These are phyloP conservation scores for Neoascochyta sp. DNA, from an alignment of 2,329 filamentous ascomycete species.

Conservation along the genomic window DNA sequence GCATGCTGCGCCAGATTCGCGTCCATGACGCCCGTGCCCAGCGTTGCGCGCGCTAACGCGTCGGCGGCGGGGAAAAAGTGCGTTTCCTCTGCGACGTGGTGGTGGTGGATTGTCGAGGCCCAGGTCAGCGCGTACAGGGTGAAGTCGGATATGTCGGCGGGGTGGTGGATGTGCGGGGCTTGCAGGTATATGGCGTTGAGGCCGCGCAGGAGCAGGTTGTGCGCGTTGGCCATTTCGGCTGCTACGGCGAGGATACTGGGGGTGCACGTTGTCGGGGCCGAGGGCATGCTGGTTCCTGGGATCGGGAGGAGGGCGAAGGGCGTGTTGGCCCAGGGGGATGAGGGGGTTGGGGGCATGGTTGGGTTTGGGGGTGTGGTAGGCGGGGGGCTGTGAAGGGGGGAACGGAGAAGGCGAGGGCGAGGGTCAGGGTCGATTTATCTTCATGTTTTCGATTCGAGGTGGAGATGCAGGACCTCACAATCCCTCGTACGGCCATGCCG, in stretches of 20 bases:
- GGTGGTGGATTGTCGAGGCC: slow-evolving; percentile 36
- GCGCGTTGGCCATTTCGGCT: slow-evolving; percentile 34
- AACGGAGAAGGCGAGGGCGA: too few relatives aligned
- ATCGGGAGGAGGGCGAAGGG: slow-evolving; percentile 12
- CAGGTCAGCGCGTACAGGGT: slow-evolving; percentile 32
- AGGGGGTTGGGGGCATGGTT: too few relatives aligned
- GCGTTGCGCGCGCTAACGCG: slow-evolving; percentile 23
- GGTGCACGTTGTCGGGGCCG: slow-evolving; percentile 19
- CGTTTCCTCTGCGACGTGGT: slow-evolving; percentile 35
- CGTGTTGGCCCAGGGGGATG: slow-evolving; percentile 13
- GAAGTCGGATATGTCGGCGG: slow-evolving; percentile 23
- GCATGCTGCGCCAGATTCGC: slow-evolving; percentile 35
- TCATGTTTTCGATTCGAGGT: too few relatives aligned
- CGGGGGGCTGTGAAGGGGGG: too few relatives aligned
- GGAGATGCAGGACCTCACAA: too few relatives aligned
- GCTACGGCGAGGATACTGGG: slow-evolving; percentile 30
- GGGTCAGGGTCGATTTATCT: too few relatives aligned
- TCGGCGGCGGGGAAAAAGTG: slow-evolving; percentile 38
- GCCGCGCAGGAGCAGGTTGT: slow-evolving; percentile 38
- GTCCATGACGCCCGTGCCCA: slow-evolving; percentile 24
- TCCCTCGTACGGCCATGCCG: too few relatives aligned
- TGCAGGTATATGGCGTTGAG: slow-evolving; percentile 39
- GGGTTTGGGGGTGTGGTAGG: too few relatives aligned
- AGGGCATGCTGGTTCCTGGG: slow-evolving; percentile 10
- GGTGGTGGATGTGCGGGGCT: slow-evolving; percentile 16